Base-by-base conservation (phyloP, 2,329 filamentous ascomycete species). In the Paracoccidioides brasiliensis region DNA sequence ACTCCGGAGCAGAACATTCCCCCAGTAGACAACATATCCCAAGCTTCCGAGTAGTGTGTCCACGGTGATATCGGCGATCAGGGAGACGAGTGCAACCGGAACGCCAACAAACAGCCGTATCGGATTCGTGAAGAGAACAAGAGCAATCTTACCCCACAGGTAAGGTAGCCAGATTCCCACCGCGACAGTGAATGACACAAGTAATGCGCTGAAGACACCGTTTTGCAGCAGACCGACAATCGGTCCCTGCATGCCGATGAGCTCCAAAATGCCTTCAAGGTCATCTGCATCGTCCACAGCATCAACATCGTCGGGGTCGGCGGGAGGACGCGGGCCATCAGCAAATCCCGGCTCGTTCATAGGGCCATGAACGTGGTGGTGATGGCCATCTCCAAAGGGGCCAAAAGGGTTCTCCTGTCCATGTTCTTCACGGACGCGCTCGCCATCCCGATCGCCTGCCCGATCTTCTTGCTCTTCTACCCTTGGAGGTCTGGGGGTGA, bases 231-330 rank as follows among this genome's bases (percentile, higher is more conserved):
- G 79, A 2, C 89, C 90, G 12, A 86, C 85, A 3, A 98, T 78
- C 0, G 93, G 93, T 0, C 93, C 93, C 65, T 94, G 88, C 86
- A 98, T 94, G 41, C 93, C 93, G 57, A 98, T 86, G 14, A 98
- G 80, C 69, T 98, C 93, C 76, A 98, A 83, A 53, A 98, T 88
- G 0, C 93, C 93, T 67, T 98, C 93, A 14, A 98, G 82, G 66
- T 98, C 93, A 70, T 98, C 93, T 8, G 87, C 87, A 62, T 96
- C 86, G 45, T 78, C 76, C 14, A 74, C 68, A n/a, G 71, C 74
- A 60, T 79, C 76, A 49, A 69, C 74, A 58, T 84, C 81, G 48
- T 83, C 81, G 37, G 38, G 37, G 22, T 52, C 50, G 0, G 15
- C 38, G 6, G 50, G 33, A 42, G 5, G 37, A 41, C 32, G 38